These are phyloP conservation scores for Micractinium sp. DNA, from an alignment of 139 green algal genomes.

Conservation along the genomic window DNA sequence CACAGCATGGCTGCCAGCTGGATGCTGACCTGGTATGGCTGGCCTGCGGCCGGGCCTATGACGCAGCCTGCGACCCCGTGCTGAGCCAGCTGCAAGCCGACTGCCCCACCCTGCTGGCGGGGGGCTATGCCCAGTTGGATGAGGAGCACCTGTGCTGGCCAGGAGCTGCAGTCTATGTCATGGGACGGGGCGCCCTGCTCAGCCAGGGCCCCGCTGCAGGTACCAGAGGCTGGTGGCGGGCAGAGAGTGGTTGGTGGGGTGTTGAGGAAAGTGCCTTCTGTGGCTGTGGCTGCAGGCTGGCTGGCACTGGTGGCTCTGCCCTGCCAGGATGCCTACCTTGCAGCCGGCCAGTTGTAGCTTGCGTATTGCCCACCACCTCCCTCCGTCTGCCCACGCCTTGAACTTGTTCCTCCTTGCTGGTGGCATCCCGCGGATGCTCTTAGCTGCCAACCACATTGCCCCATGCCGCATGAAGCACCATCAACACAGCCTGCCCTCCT, in stretches of 20 bases:
- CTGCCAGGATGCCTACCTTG: not conserved
- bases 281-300: not conserved
- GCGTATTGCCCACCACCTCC: not conserved
- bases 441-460: not conserved
- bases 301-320: not conserved
- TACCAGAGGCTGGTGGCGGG: not conserved
- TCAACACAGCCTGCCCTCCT: not conserved
- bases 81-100: conserved; percentile 1
- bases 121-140: conserved; percentile 35
- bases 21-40: conserved; percentile 32
- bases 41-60: conserved; percentile 41
- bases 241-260: not conserved
- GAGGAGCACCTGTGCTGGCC: conserved; percentile 25
- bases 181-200: conserved; percentile 32
- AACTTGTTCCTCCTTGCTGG: too few relatives aligned
- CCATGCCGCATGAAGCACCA: too few relatives aligned
- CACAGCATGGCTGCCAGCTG: not conserved
- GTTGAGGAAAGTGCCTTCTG: not conserved
- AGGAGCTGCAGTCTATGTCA: conserved; percentile 29
- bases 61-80: conserved; percentile 17
- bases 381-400: too few relatives aligned
- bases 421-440: too few relatives aligned
- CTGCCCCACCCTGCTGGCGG: conserved; percentile 10
- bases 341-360: too few relatives aligned
- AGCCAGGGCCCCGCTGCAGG: conserved; percentile 34